Percentiles rank a stretch among this genome's conserved stretches.
Evolutionary conservation across 208 protist species (phyloP).

Genomic region (Leishmania arabica): DNA sequence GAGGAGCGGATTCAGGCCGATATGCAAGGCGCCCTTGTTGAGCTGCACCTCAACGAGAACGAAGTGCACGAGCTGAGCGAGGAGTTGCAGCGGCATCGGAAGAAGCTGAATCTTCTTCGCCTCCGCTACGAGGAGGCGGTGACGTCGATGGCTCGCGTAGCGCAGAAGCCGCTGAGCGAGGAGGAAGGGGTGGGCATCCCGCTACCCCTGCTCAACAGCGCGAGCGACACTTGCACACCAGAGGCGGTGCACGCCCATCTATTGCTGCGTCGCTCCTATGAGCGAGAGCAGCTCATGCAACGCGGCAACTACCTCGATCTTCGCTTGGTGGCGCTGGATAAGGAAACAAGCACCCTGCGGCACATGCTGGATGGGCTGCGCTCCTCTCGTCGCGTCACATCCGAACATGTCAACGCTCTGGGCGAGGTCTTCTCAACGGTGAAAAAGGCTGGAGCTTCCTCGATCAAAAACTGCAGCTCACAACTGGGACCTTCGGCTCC

Average conservation of each 20-base stretch:
- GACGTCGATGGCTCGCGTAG: slow-evolving; percentile 30
- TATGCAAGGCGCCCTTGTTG: slow-evolving; percentile 43
- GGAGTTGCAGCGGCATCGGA: slow-evolving; percentile 40
- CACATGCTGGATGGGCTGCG: slow-evolving; percentile 54
- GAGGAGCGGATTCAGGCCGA: slow-evolving; percentile 51
- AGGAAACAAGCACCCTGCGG: slow-evolving; percentile 59
- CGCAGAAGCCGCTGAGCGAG: slow-evolving; percentile 39
- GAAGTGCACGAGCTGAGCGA: slow-evolving; percentile 49
- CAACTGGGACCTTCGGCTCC: not conserved
- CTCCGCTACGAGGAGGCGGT: slow-evolving; percentile 61
- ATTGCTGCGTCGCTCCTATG: slow-evolving; percentile 62
- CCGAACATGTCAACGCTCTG: not conserved
- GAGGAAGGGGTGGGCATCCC: slow-evolving; percentile 11
- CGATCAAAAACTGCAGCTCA: not conserved
- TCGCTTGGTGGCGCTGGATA: slow-evolving; percentile 61
- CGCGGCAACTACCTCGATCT: slow-evolving; percentile 78
- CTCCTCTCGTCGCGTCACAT: slow-evolving; percentile 2
- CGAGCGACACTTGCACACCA: slow-evolving; percentile 22
- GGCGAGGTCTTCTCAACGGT: not conserved
- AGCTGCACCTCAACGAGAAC: slow-evolving; percentile 69
- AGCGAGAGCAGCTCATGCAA: slow-evolving; percentile 76
- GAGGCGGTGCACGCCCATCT: slow-evolving; percentile 72
- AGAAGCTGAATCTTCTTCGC: slow-evolving; percentile 40
- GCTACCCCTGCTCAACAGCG: slow-evolving; percentile 11
- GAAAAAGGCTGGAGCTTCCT: not conserved